Evolutionary conservation across 2,329 filamentous ascomycete genomes (phyloP).

Genomic region (Plectosphaerella plurivora): DNA sequence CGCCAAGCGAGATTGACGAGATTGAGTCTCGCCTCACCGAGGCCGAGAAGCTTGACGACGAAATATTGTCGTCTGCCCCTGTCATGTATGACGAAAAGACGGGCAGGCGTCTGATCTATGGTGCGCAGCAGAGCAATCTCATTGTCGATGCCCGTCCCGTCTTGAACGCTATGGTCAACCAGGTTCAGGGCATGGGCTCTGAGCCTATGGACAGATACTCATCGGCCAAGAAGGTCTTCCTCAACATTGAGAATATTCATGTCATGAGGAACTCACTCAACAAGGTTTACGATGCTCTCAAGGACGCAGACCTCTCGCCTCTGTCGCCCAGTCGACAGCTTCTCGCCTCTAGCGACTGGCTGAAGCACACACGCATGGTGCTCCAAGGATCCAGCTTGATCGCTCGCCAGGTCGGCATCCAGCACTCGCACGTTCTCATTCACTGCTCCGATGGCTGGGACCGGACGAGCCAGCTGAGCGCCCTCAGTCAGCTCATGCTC

Average conservation of each 20-base stretch:
- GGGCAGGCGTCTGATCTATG: constrained; percentile 68
- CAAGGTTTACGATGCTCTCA: constrained; percentile 83
- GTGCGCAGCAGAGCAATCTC: constrained; percentile 86
- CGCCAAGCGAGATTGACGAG: constrained; percentile 47
- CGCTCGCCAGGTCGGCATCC: constrained; percentile 80
- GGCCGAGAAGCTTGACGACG: constrained; percentile 64
- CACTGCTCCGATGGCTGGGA: constrained; percentile 99
- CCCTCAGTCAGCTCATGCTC: constrained; percentile 85
- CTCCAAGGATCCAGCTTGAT: constrained; percentile 83
- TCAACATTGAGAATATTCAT: constrained; percentile 97
- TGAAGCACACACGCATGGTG: constrained; percentile 82
- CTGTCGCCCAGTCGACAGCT: constrained; percentile 77
- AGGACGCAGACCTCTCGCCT: constrained; percentile 84
- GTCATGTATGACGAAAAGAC: constrained; percentile 53
- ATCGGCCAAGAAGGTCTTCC: constrained; percentile 83
- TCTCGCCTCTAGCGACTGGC: constrained; percentile 80
- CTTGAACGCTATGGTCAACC: constrained; percentile 92
- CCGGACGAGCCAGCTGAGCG: constrained; percentile 89
- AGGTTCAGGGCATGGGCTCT: constrained; percentile 86
- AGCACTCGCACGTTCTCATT: constrained; percentile 91
- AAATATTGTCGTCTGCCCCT: constrained; percentile 52
- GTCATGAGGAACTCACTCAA: constrained; percentile 92
- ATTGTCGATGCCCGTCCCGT: constrained; percentile 95
- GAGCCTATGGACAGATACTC: constrained; percentile 98
- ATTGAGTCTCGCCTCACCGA: constrained; percentile 51